phyloP scores from a whole-genome alignment of 805 yeast genomes.

The Wickerhamiella spandovensis region DNA sequence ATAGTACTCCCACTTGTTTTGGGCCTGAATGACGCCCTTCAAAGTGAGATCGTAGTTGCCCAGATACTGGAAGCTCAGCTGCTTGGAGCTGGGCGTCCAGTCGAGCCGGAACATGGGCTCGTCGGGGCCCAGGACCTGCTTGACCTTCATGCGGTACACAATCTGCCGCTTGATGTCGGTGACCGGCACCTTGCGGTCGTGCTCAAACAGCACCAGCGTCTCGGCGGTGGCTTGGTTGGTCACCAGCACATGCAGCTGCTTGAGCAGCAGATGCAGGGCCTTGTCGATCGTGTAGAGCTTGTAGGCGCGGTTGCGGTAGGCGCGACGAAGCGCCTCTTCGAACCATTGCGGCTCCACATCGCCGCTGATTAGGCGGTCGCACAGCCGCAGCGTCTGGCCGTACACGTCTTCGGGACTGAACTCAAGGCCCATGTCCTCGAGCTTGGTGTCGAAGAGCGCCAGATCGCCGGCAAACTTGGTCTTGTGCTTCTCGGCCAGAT shows the following conservation, averaged over 20 bases:
- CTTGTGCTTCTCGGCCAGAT: slow-evolving; percentile 36
- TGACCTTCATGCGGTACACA: slow-evolving; percentile 74
- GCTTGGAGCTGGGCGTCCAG: slow-evolving; percentile 39
- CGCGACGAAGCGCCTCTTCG: slow-evolving; percentile 92
- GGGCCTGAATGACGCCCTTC: slow-evolving; percentile 51
- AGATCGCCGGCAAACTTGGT: slow-evolving; percentile 72
- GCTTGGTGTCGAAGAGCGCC: slow-evolving; percentile 64
- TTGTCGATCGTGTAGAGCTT: slow-evolving; percentile 87
- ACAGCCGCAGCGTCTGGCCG: slow-evolving; percentile 58
- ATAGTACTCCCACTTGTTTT: slow-evolving; percentile 85
- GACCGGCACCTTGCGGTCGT: slow-evolving; percentile 48
- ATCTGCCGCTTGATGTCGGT: slow-evolving; percentile 83
- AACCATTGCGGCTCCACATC: slow-evolving; percentile 88
- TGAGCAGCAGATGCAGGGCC: slow-evolving; percentile 68
- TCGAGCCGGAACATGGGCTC: slow-evolving; percentile 89
- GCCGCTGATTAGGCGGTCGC: slow-evolving; percentile 71
- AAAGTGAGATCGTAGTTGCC: slow-evolving; percentile 82
- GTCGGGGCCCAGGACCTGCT: slow-evolving; percentile 59
- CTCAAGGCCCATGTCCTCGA: slow-evolving; percentile 67
- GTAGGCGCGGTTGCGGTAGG: slow-evolving; percentile 85
- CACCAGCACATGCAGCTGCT: slow-evolving; percentile 76
- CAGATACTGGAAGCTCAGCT: slow-evolving; percentile 64
- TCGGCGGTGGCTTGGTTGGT: slow-evolving; percentile 72
- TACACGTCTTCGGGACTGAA: slow-evolving; percentile 39
- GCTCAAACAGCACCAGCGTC: slow-evolving; percentile 67